Base-by-base conservation (phyloP, 257 asterid genomes). In the Solanum virginianum region DNA sequence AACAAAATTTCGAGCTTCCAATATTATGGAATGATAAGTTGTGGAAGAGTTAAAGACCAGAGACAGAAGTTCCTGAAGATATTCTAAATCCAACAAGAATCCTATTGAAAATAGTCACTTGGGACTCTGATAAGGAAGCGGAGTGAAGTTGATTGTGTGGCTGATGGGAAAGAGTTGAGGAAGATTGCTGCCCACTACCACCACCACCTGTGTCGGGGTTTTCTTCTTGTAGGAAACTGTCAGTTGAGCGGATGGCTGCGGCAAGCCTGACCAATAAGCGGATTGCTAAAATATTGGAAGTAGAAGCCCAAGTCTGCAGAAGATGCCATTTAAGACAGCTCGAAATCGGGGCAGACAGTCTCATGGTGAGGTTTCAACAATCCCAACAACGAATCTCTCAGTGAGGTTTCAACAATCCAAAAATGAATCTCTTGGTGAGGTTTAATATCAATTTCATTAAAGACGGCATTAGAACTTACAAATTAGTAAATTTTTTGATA, bases 251-350 rank as follows among this genome's bases (percentile, higher is more conserved):
- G 51, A 14, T 81, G 29, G 49, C 85, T 18, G 68, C 16, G 20
- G 55, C 68, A 20, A 88, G 93, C 11, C 88, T 93, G 84, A 91
- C 95, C 0, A 89, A 90, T 32, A 84, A 82, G 69, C 91, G 91
- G 89, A 90, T 85, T 74, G 93, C 91, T 3, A 83, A 84, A 63
- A 36, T 92, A 77, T 84, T 91, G 95, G 97, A 90, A 89, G 85
- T 90, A 88, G 85, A 90, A 86, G 75, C 89, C 63, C 57, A n/a
- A 80, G 87, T 87, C 66, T 24, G 95, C 85, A 80, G 93, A 93
- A 86, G 93, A 92, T 81, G 94, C 94, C 63, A 85, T 92, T 15
- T 69, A 91, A 89, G 85, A 91, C 92, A 10, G 97, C 92, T 85
- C 90, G 90, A 82, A 75, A 29, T 86, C 80, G 53, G 90, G 57